Conservation (phyloP, 1,284 basidiomycete genomes). For the Serendipita sp. region DNA sequence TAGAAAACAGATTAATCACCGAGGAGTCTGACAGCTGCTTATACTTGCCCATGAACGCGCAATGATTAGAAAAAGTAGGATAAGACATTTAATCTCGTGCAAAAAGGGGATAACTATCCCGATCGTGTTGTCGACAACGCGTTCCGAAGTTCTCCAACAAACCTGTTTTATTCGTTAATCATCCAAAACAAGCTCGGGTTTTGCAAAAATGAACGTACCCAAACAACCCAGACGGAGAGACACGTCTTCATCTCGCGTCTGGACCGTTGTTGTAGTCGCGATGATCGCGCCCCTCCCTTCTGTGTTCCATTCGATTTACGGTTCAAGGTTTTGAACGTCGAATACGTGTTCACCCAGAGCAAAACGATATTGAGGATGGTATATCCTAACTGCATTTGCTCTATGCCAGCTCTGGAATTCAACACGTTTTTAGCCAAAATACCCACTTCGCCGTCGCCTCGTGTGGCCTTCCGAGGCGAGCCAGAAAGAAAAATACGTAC, state of each 20-base stretch:
- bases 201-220: conserved; percentile 35
- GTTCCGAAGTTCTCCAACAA: conserved; percentile 29
- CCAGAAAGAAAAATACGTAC: not conserved
- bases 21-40: not conserved
- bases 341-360: conserved; percentile 64
- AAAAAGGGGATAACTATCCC: conserved; percentile 65
- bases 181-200: not conserved
- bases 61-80: conserved; percentile 54
- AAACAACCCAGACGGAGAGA: conserved; percentile 67
- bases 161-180: not conserved
- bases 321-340: conserved; percentile 68
- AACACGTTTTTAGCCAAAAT: conserved; percentile 6
- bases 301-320: conserved; percentile 36
- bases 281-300: conserved; percentile 35
- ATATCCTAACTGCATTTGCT: conserved; percentile 50
- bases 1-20: conserved; percentile 20
- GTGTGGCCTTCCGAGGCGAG: conserved; percentile 9
- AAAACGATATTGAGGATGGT: conserved; percentile 50
- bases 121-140: conserved; percentile 43
- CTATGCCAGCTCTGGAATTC: not conserved
- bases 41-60: conserved; percentile 55
- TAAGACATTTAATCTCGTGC: conserved; percentile 56
- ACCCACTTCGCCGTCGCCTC: not conserved
- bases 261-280: conserved; percentile 46
- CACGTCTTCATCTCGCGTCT: conserved; percentile 73